Evolutionary conservation across 768 basidiomycete genomes (phyloP).

Genomic region (Serpula lacrymans): DNA sequence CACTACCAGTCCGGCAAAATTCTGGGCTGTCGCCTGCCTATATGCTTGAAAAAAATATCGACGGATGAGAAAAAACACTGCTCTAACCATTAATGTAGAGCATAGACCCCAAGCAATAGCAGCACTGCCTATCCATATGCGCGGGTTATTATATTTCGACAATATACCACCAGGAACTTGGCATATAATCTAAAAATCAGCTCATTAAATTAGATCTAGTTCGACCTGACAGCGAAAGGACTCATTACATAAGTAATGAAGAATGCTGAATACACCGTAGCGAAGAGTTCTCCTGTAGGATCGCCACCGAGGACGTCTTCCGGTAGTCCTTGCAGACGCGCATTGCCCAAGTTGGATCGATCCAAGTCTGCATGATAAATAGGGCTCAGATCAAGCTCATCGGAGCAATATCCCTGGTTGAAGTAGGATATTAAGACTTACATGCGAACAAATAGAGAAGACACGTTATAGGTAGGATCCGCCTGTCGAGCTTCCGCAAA

Average conservation of each 20-base stretch:
- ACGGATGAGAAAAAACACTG: background rate
- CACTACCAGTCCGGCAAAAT: constrained; percentile 25
- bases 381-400: background rate
- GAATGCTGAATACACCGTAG: constrained; percentile 75
- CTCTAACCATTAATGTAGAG: constrained; percentile 64
- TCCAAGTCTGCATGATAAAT: constrained; percentile 46
- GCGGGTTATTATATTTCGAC: constrained; percentile 69
- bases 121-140: constrained; percentile 63
- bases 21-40: constrained; percentile 22
- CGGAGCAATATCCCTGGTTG: no score
- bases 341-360: constrained; percentile 77
- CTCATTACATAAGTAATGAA: constrained; percentile 84
- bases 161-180: constrained; percentile 66
- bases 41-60: background rate
- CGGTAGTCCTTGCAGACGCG: constrained; percentile 68
- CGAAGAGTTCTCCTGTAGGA: constrained; percentile 63
- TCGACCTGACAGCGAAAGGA: no score
- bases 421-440: constrained; percentile 32
- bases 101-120: constrained; percentile 72
- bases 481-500: constrained; percentile 59
- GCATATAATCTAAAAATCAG: constrained; percentile 51
- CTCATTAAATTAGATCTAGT: no score
- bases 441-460: constrained; percentile 77
- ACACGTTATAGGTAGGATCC: constrained; percentile 70
- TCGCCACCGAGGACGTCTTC: constrained; percentile 66